Evolutionary conservation across 2,329 filamentous ascomycete genomes (phyloP).

Genomic region (Lasiodiplodia gonubiensis): DNA sequence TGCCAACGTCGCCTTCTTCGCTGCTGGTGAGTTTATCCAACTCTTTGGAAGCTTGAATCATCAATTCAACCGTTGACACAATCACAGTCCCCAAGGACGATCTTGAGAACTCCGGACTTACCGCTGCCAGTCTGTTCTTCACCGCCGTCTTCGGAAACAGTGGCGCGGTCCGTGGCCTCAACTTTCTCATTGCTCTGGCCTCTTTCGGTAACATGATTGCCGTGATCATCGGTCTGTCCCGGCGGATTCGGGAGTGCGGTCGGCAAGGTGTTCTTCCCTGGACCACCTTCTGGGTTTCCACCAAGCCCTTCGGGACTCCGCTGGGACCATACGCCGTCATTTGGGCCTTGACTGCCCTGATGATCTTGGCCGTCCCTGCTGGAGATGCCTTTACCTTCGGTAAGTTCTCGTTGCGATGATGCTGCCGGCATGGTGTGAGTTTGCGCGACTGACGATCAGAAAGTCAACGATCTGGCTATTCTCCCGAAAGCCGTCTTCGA

Average conservation of each 20-base stretch:
- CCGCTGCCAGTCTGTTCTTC: conserved; percentile 73
- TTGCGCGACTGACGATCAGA: conserved; percentile 1
- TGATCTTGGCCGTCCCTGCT: conserved; percentile 66
- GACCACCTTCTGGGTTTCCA: conserved; percentile 67
- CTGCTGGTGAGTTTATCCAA: conserved; percentile 59
- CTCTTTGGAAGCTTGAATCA: not conserved
- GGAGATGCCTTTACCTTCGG: conserved; percentile 70
- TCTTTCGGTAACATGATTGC: conserved; percentile 76
- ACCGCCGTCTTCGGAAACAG: conserved; percentile 65
- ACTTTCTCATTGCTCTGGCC: conserved; percentile 68
- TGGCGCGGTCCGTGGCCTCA: conserved; percentile 61
- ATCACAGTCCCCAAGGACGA: conserved; percentile 63
- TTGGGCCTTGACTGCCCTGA: conserved; percentile 63
- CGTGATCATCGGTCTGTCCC: conserved; percentile 69
- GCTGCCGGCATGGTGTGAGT: not conserved
- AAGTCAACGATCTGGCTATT: conserved; percentile 63
- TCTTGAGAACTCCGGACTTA: conserved; percentile 68
- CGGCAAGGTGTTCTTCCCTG: conserved; percentile 66
- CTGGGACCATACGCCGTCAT: conserved; percentile 64
- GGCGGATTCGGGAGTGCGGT: conserved; percentile 66
- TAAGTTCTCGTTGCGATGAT: conserved; percentile 34
- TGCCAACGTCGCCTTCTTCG: conserved; percentile 67
- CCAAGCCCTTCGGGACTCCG: conserved; percentile 67
- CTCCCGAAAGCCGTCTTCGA: conserved; percentile 67
- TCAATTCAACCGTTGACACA: not conserved